Conservation (phyloP, 1,284 basidiomycete species). For the Vanrija sp. region DNA sequence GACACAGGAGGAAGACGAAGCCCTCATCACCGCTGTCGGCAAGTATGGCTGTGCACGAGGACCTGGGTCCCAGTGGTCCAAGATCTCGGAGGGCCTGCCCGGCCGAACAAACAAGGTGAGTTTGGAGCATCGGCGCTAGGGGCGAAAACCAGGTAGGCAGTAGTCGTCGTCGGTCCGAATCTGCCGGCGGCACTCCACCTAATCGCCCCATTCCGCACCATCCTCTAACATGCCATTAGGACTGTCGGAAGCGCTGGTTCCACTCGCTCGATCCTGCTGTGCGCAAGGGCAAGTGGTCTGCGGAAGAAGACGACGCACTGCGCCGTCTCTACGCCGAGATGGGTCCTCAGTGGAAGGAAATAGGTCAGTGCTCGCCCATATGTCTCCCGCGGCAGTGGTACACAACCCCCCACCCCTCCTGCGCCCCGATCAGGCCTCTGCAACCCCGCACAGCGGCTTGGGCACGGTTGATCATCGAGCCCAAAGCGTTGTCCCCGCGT, state of each 20-base stretch:
- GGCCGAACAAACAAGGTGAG: conserved; percentile 23
- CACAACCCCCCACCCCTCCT: too few species aligned
- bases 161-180: neutral
- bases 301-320: conserved; percentile 19
- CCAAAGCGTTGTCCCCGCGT: too few species aligned
- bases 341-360: conserved; percentile 26
- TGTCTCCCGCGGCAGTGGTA: too few species aligned
- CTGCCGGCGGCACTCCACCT: neutral
- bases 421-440: too few species aligned
- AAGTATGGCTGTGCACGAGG: conserved; percentile 13
- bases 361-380: conserved; percentile 13
- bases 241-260: conserved; percentile 27
- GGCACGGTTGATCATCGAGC: too few species aligned
- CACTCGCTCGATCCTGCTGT: conserved; percentile 21
- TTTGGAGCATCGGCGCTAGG: neutral
- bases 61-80: conserved; percentile 17
- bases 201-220: neutral
- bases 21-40: conserved; percentile 18
- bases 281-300: conserved; percentile 24
- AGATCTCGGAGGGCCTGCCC: conserved; percentile 11
- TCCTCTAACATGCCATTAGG: conserved; percentile 5
- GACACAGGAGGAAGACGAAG: conserved; percentile 19
- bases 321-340: conserved; percentile 15
- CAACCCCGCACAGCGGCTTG: too few species aligned
- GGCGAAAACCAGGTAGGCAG: neutral